Evolutionary conservation across 441 rosid species (phyloP).

Genomic region (Erodium texanum): DNA sequence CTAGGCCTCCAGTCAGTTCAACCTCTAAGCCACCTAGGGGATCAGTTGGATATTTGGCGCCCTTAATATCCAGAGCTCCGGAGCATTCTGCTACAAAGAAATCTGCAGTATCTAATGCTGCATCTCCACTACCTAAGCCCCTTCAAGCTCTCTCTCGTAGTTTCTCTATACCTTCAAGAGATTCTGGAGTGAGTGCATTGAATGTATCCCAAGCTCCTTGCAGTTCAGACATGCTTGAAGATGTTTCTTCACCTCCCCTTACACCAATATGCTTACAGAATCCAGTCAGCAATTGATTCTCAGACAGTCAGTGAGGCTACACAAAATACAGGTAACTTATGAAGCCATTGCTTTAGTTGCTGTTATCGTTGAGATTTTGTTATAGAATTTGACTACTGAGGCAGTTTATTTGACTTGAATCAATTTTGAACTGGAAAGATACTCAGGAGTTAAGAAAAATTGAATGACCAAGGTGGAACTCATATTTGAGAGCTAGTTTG

Average conservation of each 20-base stretch:
- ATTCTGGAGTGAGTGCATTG: conserved; percentile 34
- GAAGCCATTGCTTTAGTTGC: conserved; percentile 2
- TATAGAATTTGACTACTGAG: no score
- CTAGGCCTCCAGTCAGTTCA: conserved; percentile 50
- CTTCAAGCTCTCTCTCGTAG: conserved; percentile 41
- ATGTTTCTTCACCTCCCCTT: conserved; percentile 51
- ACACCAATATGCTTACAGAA: conserved; percentile 48
- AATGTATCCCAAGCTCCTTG: conserved; percentile 31
- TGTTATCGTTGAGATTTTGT: not conserved
- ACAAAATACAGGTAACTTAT: not conserved
- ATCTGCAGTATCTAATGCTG: conserved; percentile 23
- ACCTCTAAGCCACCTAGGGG: conserved; percentile 27
- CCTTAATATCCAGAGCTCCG: conserved; percentile 39
- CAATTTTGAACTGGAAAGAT: not conserved
- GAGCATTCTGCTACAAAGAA: conserved; percentile 29
- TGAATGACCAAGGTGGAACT: not conserved
- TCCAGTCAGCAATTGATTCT: conserved; percentile 19
- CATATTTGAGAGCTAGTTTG: not conserved
- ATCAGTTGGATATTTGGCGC: conserved; percentile 45
- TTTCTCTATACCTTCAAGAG: conserved; percentile 56
- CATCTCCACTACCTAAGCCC: conserved; percentile 57
- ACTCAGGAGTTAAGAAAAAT: not conserved
- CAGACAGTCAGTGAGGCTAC: conserved; percentile 14
- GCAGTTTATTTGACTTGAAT: not conserved
- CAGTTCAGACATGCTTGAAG: conserved; percentile 34